Evolutionary conservation across 768 basidiomycete genomes (phyloP).

Genomic region (Tylopilus intermedius): DNA sequence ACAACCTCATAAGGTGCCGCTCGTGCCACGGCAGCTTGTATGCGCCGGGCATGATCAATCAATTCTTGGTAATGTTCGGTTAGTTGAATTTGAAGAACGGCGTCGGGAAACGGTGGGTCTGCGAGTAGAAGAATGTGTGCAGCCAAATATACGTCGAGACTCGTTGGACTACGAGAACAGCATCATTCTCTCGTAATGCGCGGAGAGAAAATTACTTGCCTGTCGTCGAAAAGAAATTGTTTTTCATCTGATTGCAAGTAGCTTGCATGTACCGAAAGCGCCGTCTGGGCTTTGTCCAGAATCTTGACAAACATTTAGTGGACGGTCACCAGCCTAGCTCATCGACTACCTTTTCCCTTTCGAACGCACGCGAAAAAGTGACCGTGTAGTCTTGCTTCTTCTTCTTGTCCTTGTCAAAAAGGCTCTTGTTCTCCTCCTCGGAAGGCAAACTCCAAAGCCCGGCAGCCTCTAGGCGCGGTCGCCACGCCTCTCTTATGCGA

Average conservation of each 20-base stretch:
- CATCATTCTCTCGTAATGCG: background rate
- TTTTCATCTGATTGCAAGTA: slow-evolving; percentile 41
- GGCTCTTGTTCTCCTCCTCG: slow-evolving; percentile 29
- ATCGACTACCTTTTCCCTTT: slow-evolving; percentile 49
- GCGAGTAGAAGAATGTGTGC: slow-evolving; percentile 61
- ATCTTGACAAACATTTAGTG: slow-evolving; percentile 39
- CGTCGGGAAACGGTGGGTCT: slow-evolving; percentile 57
- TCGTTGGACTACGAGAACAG: slow-evolving; percentile 44
- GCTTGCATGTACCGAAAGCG: slow-evolving; percentile 54
- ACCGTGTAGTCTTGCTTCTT: slow-evolving; percentile 33
- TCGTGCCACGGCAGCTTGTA: slow-evolving; percentile 35
- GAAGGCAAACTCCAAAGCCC: slow-evolving; percentile 55
- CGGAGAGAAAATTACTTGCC: slow-evolving; percentile 31
- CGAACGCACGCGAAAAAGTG: slow-evolving; percentile 52
- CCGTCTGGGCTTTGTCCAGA: slow-evolving; percentile 50
- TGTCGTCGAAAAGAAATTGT: slow-evolving; percentile 47
- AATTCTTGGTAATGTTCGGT: slow-evolving; percentile 53
- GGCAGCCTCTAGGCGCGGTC: slow-evolving; percentile 53
- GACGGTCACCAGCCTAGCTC: background rate
- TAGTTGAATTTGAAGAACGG: slow-evolving; percentile 51
- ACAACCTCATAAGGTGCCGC: slow-evolving; percentile 21
- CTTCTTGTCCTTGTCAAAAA: too few relatives aligned
- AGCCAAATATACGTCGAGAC: slow-evolving; percentile 62
- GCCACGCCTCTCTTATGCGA: slow-evolving; percentile 55
- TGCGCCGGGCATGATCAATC: slow-evolving; percentile 51